These are phyloP conservation scores for Chiua sp. DNA, from an alignment of 1,284 basidiomycete genomes.

Conservation along the genomic window DNA sequence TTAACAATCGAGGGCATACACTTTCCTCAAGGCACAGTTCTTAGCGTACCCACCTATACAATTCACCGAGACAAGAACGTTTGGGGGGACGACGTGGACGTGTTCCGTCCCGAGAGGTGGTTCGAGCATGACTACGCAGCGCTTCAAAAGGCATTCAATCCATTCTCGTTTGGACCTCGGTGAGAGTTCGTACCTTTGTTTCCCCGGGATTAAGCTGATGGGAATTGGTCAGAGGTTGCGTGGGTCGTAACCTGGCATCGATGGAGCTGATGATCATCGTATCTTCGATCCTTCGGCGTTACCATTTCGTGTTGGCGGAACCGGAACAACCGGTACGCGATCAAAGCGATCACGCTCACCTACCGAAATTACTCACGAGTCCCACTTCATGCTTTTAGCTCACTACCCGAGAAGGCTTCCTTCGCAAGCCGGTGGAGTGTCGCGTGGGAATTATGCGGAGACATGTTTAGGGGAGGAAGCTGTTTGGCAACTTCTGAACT, in stretches of 20 bases:
- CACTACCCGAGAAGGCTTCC: conserved; percentile 76
- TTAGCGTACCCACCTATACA: conserved; percentile 79
- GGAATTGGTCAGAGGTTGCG: conserved; percentile 58
- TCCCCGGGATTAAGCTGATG: neutral
- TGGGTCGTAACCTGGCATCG: conserved; percentile 76
- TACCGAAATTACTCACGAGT: conserved; percentile 7
- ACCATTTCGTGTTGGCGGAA: conserved; percentile 68
- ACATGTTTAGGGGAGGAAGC: conserved; percentile 17
- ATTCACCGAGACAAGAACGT: conserved; percentile 73
- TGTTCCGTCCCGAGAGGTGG: conserved; percentile 84
- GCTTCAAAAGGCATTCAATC: conserved; percentile 77
- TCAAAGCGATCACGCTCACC: conserved; percentile 32
- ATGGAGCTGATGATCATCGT: conserved; percentile 80
- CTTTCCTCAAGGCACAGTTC: conserved; percentile 75
- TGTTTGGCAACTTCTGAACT: neutral
- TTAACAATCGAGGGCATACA: conserved; percentile 60
- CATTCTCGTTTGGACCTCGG: conserved; percentile 75
- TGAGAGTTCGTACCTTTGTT: conserved; percentile 24
- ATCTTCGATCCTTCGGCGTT: conserved; percentile 73
- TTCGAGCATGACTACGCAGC: conserved; percentile 65
- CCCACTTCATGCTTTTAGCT: conserved; percentile 47
- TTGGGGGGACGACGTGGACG: conserved; percentile 83
- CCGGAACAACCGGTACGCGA: conserved; percentile 59
- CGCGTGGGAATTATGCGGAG: conserved; percentile 67
- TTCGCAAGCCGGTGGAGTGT: conserved; percentile 75